phyloP scores from a whole-genome alignment of 129 eudicot species.

The Chrysanthemum lavandulifolium region DNA sequence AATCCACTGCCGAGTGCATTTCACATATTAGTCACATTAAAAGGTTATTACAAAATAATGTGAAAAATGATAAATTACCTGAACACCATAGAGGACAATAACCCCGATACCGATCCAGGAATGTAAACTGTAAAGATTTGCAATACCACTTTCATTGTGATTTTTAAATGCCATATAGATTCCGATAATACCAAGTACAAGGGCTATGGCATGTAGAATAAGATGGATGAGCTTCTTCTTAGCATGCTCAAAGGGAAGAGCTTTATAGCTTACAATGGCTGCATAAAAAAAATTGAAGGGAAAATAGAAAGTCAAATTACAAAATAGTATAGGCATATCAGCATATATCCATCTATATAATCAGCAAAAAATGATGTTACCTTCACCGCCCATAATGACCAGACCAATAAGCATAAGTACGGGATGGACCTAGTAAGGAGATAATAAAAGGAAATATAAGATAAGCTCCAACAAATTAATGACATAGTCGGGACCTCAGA shows the following conservation, averaged over 20 bases:
- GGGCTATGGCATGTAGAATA: constrained; percentile 75
- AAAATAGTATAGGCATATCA: background rate
- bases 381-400: constrained; percentile 95
- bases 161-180: constrained; percentile 79
- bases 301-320: background rate
- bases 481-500: constrained; percentile 4
- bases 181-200: constrained; percentile 85
- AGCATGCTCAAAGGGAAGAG: constrained; percentile 73
- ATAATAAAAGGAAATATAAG: constrained; percentile 5
- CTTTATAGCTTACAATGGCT: constrained; percentile 90
- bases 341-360: background rate
- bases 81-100: constrained; percentile 74
- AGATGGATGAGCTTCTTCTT: constrained; percentile 92
- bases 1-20: constrained; percentile 63
- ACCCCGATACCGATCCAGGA: constrained; percentile 96
- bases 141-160: constrained; percentile 81
- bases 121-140: constrained; percentile 93
- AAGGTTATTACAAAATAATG: background rate
- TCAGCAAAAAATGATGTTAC: constrained; percentile 33
- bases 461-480: background rate
- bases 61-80: constrained; percentile 44
- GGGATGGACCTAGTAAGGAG: constrained; percentile 78
- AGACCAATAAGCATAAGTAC: constrained; percentile 92
- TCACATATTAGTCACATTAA: constrained; percentile 11
- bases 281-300: constrained; percentile 19